Percentiles rank a stretch among this genome's conserved stretches.
Conservation (phyloP, 352 stramenopile species). For the Aphanomyces astaci region DNA sequence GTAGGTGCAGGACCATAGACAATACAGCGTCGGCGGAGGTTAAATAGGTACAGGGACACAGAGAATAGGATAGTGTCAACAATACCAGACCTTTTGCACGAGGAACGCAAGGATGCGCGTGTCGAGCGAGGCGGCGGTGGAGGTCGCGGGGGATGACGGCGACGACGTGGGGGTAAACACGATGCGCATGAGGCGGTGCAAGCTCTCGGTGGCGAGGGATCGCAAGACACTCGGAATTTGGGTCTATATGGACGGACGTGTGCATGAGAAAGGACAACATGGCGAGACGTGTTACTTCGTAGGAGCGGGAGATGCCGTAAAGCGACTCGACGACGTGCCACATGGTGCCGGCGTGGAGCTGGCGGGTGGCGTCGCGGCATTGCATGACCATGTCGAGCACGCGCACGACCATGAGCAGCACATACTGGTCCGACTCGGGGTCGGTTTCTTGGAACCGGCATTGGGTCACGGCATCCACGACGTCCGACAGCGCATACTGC, state of each 20-base stretch:
- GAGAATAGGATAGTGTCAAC: neutral
- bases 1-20: neutral
- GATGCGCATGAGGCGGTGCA: constrained; percentile 55
- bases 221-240: constrained; percentile 31
- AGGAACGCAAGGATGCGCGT: constrained; percentile 67
- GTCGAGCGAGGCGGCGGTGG: constrained; percentile 49
- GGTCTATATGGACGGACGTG: neutral
- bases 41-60: too few relatives aligned
- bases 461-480: constrained; percentile 88
- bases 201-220: constrained; percentile 47
- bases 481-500: constrained; percentile 54
- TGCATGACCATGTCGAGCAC: constrained; percentile 90
- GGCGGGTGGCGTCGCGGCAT: constrained; percentile 55
- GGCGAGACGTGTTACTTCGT: neutral
- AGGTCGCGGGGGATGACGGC: constrained; percentile 14
- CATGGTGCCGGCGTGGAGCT: constrained; percentile 87
- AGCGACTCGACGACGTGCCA: constrained; percentile 94
- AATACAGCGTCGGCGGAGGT: too few relatives aligned
- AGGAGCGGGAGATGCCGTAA: constrained; percentile 45
- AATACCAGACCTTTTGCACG: constrained; percentile 47
- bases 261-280: neutral
- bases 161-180: constrained; percentile 52
- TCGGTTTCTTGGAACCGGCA: constrained; percentile 94
- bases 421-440: constrained; percentile 82
- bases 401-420: constrained; percentile 91